Percentiles rank a stretch among this genome's conserved stretches.
These are phyloP conservation scores for Diplocarpon rosae DNA, from an alignment of 2,329 filamentous ascomycete genomes.

Conservation along the genomic window DNA sequence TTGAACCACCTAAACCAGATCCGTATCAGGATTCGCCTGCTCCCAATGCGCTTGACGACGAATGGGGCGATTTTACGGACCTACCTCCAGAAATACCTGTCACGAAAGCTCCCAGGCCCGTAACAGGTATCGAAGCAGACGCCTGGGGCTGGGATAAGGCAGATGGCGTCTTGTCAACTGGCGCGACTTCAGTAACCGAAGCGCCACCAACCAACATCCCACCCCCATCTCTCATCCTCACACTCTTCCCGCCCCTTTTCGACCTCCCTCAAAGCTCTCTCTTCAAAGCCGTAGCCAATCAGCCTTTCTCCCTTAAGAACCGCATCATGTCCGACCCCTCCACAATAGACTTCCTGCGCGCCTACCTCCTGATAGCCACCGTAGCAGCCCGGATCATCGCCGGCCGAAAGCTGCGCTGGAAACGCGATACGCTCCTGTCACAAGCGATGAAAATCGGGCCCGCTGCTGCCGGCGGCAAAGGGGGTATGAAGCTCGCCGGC, in stretches of 20 bases:
- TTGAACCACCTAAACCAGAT: slow-evolving; percentile 14
- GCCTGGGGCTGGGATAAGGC: slow-evolving; percentile 26
- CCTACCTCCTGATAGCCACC: slow-evolving; percentile 50
- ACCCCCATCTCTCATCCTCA: slow-evolving; percentile 73
- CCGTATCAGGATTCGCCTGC: slow-evolving; percentile 21
- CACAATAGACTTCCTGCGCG: slow-evolving; percentile 51
- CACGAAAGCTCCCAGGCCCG: slow-evolving; percentile 6
- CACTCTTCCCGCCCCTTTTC: slow-evolving; percentile 63
- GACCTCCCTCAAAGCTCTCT: slow-evolving; percentile 51
- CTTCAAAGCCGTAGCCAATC: slow-evolving; percentile 52
- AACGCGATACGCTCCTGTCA: slow-evolving; percentile 71
- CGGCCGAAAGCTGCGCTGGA: slow-evolving; percentile 80
- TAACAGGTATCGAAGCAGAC: slow-evolving; percentile 18
- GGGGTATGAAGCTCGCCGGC: slow-evolving; percentile 85
- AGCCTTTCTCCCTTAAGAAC: slow-evolving; percentile 46
- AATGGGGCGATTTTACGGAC: slow-evolving; percentile 44
- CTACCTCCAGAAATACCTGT: slow-evolving; percentile 23
- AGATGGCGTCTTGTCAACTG: slow-evolving; percentile 15
- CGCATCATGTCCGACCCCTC: slow-evolving; percentile 51
- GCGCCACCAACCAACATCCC: slow-evolving; percentile 60
- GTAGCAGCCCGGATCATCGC: slow-evolving; percentile 74
- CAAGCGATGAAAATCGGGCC: slow-evolving; percentile 80
- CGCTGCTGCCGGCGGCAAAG: slow-evolving; percentile 60
- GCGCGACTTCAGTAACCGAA: slow-evolving; percentile 2
- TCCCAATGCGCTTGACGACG: slow-evolving; percentile 32